Evolutionary conservation across 805 yeast genomes (phyloP).

Genomic region (Myxozyma vanderwaltii): DNA sequence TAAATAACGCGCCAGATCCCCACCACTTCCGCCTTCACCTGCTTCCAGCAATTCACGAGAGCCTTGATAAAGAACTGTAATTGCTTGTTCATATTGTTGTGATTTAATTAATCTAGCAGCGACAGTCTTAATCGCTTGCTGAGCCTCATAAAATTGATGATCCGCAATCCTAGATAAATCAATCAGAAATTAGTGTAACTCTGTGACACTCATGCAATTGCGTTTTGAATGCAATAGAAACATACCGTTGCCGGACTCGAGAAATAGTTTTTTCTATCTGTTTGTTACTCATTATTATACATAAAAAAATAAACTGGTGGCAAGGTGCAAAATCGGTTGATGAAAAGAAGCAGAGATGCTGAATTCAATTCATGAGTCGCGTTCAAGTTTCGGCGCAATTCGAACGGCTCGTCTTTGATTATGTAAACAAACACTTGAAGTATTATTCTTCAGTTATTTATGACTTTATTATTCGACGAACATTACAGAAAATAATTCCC

Average conservation of each 20-base stretch:
- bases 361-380: too few relatives aligned
- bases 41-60: slow-evolving; percentile 67
- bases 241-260: slow-evolving; percentile 19
- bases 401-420: not conserved
- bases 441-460: too few relatives aligned
- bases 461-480: too few relatives aligned
- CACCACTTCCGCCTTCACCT: slow-evolving; percentile 75
- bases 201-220: too few relatives aligned
- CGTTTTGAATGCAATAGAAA: not conserved
- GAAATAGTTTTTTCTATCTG: slow-evolving; percentile 12
- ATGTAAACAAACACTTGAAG: too few relatives aligned
- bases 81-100: slow-evolving; percentile 68
- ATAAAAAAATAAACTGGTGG: not conserved
- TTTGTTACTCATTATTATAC: not conserved
- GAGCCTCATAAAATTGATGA: slow-evolving; percentile 90
- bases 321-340: too few relatives aligned
- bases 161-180: slow-evolving; percentile 54
- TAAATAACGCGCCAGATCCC: slow-evolving; percentile 72
- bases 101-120: slow-evolving; percentile 78
- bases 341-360: too few relatives aligned
- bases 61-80: slow-evolving; percentile 71
- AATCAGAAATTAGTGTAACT: not conserved
- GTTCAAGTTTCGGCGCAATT: not conserved
- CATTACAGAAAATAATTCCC: too few relatives aligned
- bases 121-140: slow-evolving; percentile 88